A percentile compares a stretch with the other conserved stretches of the same genome.
phyloP scores from a whole-genome alignment of 441 rosid genomes.

The Pelargonium myrrhifolium region DNA sequence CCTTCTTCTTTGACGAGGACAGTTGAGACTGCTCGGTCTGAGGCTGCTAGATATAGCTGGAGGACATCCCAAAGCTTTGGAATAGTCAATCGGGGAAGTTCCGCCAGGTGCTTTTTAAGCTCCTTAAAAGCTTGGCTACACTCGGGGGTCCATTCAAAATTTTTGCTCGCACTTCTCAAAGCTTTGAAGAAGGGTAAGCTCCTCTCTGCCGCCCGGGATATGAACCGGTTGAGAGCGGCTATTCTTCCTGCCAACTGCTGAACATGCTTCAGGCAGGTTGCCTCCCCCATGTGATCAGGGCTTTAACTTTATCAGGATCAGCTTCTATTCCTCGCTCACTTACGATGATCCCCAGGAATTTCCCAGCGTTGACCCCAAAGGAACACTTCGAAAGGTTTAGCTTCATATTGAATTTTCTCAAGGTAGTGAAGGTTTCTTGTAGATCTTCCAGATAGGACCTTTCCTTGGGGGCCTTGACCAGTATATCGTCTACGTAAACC shows the following conservation, averaged over 20 bases:
- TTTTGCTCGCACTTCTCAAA: neutral
- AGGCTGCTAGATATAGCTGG: neutral
- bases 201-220: neutral
- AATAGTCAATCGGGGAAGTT: neutral
- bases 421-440: too few species aligned
- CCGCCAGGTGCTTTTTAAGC: neutral
- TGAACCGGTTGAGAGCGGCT: neutral
- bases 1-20: neutral
- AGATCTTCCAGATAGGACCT: too few species aligned
- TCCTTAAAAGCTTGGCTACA: neutral
- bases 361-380: neutral
- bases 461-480: too few species aligned
- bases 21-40: neutral
- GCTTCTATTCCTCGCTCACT: neutral
- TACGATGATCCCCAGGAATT: neutral
- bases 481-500: too few species aligned
- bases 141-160: neutral
- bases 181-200: neutral
- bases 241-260: neutral
- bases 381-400: too few species aligned
- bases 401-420: too few species aligned
- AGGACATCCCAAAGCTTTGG: neutral
- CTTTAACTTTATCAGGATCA: neutral
- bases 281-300: neutral
- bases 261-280: neutral